Evolutionary conservation across 768 basidiomycete species (phyloP).

Genomic region (Plicaturopsis crispa): DNA sequence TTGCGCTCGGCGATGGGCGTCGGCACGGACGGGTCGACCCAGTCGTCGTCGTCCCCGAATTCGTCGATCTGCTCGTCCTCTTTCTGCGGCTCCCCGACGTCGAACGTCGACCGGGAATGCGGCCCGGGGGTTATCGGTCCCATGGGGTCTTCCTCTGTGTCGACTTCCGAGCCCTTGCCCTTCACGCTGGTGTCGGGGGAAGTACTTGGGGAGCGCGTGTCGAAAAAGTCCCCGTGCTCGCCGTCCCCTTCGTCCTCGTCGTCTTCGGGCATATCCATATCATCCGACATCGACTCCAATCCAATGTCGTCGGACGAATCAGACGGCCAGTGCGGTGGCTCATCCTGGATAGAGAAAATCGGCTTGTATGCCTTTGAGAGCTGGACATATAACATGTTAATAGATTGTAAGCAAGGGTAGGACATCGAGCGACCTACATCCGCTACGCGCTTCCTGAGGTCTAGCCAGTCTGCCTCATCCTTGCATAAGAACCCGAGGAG

Average conservation of each 20-base stretch:
- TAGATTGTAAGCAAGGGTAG: slow-evolving; percentile 2
- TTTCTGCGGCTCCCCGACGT: slow-evolving; percentile 20
- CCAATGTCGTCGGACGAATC: slow-evolving; percentile 71
- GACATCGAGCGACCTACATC: slow-evolving; percentile 46
- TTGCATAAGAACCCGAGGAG: slow-evolving; percentile 85
- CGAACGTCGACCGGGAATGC: slow-evolving; percentile 18
- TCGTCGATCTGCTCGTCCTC: slow-evolving; percentile 25
- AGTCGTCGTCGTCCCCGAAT: slow-evolving; percentile 42
- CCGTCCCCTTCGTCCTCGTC: slow-evolving; percentile 23
- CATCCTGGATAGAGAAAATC: slow-evolving; percentile 84
- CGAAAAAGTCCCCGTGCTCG: slow-evolving; percentile 43
- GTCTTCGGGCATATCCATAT: slow-evolving; percentile 35
- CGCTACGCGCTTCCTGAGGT: slow-evolving; percentile 63
- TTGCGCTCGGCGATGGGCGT: no score
- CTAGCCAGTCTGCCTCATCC: slow-evolving; percentile 79
- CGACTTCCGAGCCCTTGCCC: slow-evolving; percentile 45
- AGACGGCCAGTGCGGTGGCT: slow-evolving; percentile 76
- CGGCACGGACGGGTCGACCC: slow-evolving; percentile 63
- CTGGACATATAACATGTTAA: slow-evolving; percentile 16
- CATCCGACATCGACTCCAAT: slow-evolving; percentile 77
- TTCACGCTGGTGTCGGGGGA: slow-evolving; percentile 32
- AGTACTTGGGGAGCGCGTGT: slow-evolving; percentile 39
- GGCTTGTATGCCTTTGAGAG: slow-evolving; percentile 34
- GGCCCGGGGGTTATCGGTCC: slow-evolving; percentile 67
- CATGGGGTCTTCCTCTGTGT: slow-evolving; percentile 67